phyloP scores from a whole-genome alignment of 768 basidiomycete genomes.

The Suillus cothurnatus region DNA sequence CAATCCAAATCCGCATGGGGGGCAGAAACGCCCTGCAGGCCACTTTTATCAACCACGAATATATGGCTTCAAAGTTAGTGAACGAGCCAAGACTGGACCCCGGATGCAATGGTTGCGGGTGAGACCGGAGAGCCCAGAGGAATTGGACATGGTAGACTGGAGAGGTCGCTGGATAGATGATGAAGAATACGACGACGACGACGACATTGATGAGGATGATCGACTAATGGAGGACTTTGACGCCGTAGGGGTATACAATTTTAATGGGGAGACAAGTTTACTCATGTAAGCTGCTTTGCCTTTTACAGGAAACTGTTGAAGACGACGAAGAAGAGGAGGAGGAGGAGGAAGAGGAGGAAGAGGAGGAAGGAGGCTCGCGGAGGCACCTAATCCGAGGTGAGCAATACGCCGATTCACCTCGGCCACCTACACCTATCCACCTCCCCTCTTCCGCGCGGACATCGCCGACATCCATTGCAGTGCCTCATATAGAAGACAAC shows the following conservation, averaged over 20 bases:
- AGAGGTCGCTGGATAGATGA: constrained; percentile 86
- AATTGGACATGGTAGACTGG: constrained; percentile 89
- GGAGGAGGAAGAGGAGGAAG: constrained; percentile 50
- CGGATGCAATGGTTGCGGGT: constrained; percentile 96
- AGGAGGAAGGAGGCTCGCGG: constrained; percentile 28
- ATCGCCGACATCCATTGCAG: constrained; percentile 53
- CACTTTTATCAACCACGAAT: constrained; percentile 90
- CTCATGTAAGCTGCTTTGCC: constrained; percentile 16
- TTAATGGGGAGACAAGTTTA: neutral
- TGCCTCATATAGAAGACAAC: constrained; percentile 45
- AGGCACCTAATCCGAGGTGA: constrained; percentile 37
- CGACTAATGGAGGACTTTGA: constrained; percentile 88
- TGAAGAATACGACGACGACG: constrained; percentile 72
- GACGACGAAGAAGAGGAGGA: constrained; percentile 60
- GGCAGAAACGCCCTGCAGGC: constrained; percentile 85
- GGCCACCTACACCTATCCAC: constrained; percentile 42
- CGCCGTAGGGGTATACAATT: constrained; percentile 48
- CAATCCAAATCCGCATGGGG: constrained; percentile 88
- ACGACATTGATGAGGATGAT: constrained; percentile 55
- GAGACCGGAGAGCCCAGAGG: constrained; percentile 77
- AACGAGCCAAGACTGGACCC: constrained; percentile 91
- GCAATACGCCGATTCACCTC: constrained; percentile 38
- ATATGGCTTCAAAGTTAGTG: constrained; percentile 97
- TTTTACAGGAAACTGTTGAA: constrained; percentile 50
- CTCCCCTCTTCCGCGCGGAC: constrained; percentile 48